Base-by-base conservation (phyloP, 2,329 filamentous ascomycete species). In the Neobulgaria alba region DNA sequence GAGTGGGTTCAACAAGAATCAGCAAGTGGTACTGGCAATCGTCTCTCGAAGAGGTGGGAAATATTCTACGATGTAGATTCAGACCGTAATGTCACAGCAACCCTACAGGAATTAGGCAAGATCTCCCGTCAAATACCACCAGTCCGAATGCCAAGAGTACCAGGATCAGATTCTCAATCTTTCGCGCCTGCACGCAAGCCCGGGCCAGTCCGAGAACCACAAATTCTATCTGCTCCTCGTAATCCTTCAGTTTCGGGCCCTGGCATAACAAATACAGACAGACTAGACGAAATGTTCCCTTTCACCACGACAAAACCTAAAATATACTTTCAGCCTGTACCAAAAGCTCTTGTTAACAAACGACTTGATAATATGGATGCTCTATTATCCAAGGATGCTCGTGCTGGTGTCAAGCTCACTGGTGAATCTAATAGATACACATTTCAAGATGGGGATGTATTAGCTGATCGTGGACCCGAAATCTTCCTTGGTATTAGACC, bases 1-100 rank as follows among this genome's bases (percentile, higher is more conserved):
- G 72, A 73, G 17, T 96, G 88, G 87, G 81, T 93, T 43, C 71
- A 76, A 5, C 71, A 64, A 30, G 86, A 94, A 61, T 66, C 79
- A 52, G 61, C 67, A 2, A 61, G 58, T 10, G 54, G 64, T 51
- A 55, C 69, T 48, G 50, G 67, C 37, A 44, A 60, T 58, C 7
- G 23, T 26, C 61, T 63, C 35, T 55, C 42, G 14, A 53, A 60
- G 58, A 69, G 79, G 17, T 94, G 82, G 78, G 85, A 90, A 61
- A 76, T 94, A 5, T 62, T 71, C 5, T 94, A 93, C 56, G 69
- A 77, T 17, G 62, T 68, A 18, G 71, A 71, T 3, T 66, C 69
- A 2, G 66, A 77, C 37, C 74, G 73, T 18, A 61, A 63, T 29
- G 67, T 80, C 10, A 67, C 67, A 29, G 78, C 77, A 12, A 64